Evolutionary conservation across 2,329 filamentous ascomycete genomes (phyloP), one percentile per base, ranked within the genome.

Genomic region (Leptoxyphium fumago): DNA sequence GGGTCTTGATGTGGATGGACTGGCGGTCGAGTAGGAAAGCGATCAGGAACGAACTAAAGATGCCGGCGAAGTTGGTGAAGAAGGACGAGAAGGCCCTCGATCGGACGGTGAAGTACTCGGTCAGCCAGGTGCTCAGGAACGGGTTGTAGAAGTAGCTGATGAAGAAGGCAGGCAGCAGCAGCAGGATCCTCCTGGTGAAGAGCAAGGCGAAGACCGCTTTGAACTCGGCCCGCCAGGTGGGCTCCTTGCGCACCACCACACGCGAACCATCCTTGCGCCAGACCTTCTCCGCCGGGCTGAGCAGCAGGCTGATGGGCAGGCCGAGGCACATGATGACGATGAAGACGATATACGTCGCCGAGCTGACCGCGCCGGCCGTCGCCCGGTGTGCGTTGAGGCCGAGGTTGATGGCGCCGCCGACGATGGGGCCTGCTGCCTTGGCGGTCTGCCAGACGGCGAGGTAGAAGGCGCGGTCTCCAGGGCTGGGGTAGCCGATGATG

Each of bases 371-470:
- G 14, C 66, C 66, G 2, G 55, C 51, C 0, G 63, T 60, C 17
- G 61, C 58, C 10, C 57, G 52, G 30, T 56, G 57, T 26, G 61
- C 56, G 48, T 72, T 74, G 9, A 74, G 52, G 1, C 64, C 71
- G 2, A 74, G 58, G 15, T 68, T 67, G 47, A 73, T 72, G 2
- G 68, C 63, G 2, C 70, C 71, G 10, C 71, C 71, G 7, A 74
- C 63, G 21, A 73, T 68, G 14, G 59, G 59, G 9, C 59, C 59
- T 40, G 57, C 50, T 6, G 58, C 58, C 43, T 61, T 61, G 5
- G 58, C 58, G 7, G 54, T 56, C 45, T 61, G 58, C 59, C 59
- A 62, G 30, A 62, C 46, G 9, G 58, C 59, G 15, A 62, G 52
- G 42, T 59, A 62, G 46, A 62, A 62, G 0, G 58, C 61, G 15